phyloP scores from a whole-genome alignment of 2,329 filamentous ascomycete genomes.

The Penicillium sp. region DNA sequence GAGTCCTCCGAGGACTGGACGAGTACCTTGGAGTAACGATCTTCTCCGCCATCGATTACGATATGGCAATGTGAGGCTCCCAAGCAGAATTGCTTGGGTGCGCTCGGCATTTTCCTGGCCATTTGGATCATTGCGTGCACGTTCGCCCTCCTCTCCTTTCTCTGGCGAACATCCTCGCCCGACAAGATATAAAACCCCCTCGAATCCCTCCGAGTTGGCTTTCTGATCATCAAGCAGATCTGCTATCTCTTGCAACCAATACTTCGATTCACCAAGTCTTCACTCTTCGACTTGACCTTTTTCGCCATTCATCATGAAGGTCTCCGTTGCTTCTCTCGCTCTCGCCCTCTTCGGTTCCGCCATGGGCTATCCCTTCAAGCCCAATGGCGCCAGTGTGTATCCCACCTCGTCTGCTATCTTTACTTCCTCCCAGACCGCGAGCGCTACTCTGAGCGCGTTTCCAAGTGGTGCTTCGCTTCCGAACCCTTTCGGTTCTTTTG shows the following conservation, averaged over 20 bases:
- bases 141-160: neutral
- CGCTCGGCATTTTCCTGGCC: no score
- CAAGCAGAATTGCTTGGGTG: no score
- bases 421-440: conserved; percentile 7
- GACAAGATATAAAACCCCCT: neutral
- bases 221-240: conserved; percentile 9
- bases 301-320: conserved; percentile 16
- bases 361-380: conserved; percentile 15
- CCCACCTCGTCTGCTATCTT: conserved; percentile 4
- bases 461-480: conserved; percentile 6
- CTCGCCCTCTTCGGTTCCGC: conserved; percentile 17
- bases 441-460: no score
- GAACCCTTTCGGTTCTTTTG: conserved; percentile 7
- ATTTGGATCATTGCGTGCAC: no score
- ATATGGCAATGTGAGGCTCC: no score
- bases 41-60: no score
- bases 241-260: conserved; percentile 1
- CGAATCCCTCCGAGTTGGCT: neutral
- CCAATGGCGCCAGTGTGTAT: conserved; percentile 9
- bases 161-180: neutral
- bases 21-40: no score
- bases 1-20: no score
- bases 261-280: conserved; percentile 2
- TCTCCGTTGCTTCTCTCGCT: conserved; percentile 12
- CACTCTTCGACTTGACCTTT: neutral